Base-by-base conservation (phyloP, 108 stramenopile species). In the Cyclotella baltica region DNA sequence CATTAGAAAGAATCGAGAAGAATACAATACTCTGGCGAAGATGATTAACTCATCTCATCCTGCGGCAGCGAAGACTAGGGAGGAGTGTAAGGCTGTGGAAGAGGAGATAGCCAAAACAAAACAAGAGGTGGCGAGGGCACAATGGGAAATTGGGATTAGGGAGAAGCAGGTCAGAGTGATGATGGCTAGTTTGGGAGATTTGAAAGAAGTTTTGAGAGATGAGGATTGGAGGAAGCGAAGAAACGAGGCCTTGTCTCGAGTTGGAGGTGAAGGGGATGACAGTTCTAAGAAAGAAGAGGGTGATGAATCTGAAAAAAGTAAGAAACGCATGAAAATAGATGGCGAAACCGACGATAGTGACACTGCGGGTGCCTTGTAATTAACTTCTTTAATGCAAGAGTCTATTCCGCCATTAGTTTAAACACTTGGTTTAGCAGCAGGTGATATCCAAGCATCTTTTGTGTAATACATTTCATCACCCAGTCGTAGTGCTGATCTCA, bases 181-280 rank as follows among this genome's bases (percentile, higher is more conserved):
- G 27, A 81, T 81, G 80, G 55, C 67, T 37, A 72, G 80, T 74
- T 68, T 81, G 61, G 73, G 66, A 23, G 80, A 81, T 75, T 64
- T 81, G 18, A 74, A 56, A 58, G 66, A 64, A 34, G 57, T 72
- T 15, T 36, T 81, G 62, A 47, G 73, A 34, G 80, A 81, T 34
- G 80, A 81, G 47, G 80, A 81, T 61, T 61, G 59, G 59, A 61
- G 59, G 15, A 61, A 33, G 11, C 20, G 55, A 23, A 56, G 55
- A 27, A 25, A 25, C 25, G 11, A 30, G 2, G 30, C 59, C 6
- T 31, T 61, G 15, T 13, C 6, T 30, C 4, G 2, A 1, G 30
- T 18, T 61, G 59, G 13, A 8, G 59, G 16, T 33, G 59, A 33
- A 11, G 31, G 20, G 0, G 33, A 25, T 3, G 55, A 56, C 1